Evolutionary conservation across 441 rosid genomes (phyloP), one percentile per base, ranked within the genome.

Genomic region (Erodium chrysanthum): DNA sequence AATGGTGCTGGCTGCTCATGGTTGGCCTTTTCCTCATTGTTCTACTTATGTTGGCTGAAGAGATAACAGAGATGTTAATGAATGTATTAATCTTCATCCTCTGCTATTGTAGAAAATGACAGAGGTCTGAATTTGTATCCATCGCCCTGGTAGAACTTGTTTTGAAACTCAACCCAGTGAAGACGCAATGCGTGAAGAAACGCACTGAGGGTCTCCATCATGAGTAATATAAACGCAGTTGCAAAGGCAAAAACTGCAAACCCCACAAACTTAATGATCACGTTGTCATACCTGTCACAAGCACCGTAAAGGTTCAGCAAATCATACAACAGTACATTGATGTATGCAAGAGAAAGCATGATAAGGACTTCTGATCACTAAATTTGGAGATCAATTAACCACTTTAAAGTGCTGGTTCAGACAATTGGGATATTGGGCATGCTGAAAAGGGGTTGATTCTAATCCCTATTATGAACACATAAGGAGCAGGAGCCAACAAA

Each of bases 171-270:
- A 35, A 95, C 96, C 99, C 99, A 95, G 64, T 95, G 99, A 74
- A 95, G 99, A 83, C 99, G 97, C 85, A 95, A 68, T 17, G 99
- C 97, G 23, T 95, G 99, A 20, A 95, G 87, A 81, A 95, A 95
- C 29, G 99, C 99, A 66, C 99, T 95, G 46, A 95, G 91, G 1
- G 96, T 85, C 81, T 95, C 99, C 99, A 95, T 95, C 92, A 92
- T 88, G 42, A 95, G 88, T 46, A 95, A 85, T 78, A 95, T 84
- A 85, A 90, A 90, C 61, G 90, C 90, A 5, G 99, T 95, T 37
- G 99, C 99, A 70, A 91, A 90, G 25, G 95, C 88, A 76, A 95
- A 95, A 68, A 95, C 96, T 0, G 81, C 89, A 64, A 95, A 73
- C 71, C 99, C 98, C 33, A 90, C 79, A 72, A 95, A 74, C 72